These are phyloP conservation scores for Cyclocybe cylindracea DNA, from an alignment of 768 basidiomycete genomes.

Conservation along the genomic window DNA sequence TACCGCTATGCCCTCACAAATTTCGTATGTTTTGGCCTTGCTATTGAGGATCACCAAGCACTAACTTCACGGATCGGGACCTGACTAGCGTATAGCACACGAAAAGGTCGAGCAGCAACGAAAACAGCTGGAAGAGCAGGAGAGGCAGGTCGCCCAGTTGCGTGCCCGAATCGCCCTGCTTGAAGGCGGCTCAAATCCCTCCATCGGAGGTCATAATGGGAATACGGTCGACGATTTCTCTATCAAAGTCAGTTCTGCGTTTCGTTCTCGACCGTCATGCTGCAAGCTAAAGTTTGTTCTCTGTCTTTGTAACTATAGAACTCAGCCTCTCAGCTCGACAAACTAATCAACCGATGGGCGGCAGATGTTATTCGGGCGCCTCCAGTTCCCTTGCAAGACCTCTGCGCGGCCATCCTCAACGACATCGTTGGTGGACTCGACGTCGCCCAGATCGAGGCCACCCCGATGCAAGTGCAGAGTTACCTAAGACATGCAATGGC, in stretches of 20 bases:
- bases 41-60: neutral
- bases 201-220: constrained; percentile 45
- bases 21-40: constrained; percentile 55
- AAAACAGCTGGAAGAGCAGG: constrained; percentile 78
- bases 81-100: constrained; percentile 74
- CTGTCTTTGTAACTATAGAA: constrained; percentile 47
- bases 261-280: neutral
- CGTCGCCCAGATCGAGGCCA: constrained; percentile 41
- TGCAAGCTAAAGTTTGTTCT: neutral
- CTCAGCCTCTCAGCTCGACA: constrained; percentile 78
- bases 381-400: constrained; percentile 48
- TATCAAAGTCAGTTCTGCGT: constrained; percentile 59
- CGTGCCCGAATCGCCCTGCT: constrained; percentile 70
- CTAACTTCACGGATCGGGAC: neutral
- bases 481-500: constrained; percentile 81
- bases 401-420: constrained; percentile 58
- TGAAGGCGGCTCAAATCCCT: constrained; percentile 60
- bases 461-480: constrained; percentile 76
- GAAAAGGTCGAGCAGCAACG: constrained; percentile 87
- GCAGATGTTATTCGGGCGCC: constrained; percentile 68
- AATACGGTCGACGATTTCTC: constrained; percentile 86
- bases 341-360: constrained; percentile 86
- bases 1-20: constrained; percentile 85
- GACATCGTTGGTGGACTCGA: constrained; percentile 61
- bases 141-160: constrained; percentile 75